Base-by-base conservation (phyloP, 306 rosid species). In the Fagus crenata region DNA sequence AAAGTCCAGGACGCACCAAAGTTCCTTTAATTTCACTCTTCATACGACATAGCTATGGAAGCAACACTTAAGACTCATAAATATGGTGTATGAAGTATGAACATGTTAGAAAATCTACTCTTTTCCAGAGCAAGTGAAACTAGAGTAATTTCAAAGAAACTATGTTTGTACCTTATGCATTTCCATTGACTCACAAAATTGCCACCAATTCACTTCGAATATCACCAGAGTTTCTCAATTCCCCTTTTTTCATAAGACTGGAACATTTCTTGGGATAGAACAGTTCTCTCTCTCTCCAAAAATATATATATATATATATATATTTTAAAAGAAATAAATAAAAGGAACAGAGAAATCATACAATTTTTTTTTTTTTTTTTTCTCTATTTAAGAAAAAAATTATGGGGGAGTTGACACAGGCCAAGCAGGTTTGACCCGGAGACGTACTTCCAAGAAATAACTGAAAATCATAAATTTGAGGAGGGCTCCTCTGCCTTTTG, bases 401-500 rank as follows among this genome's bases (percentile, higher is more conserved):
- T 6, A 75, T 13, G 60, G 49, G 49, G 14, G 22, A 9, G 64
- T 31, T n/a, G 72, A 75, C 49, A 3, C 0, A 17, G 77, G 58
- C 67, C 55, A 60, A 67, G 85, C 32, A 53, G 64, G 59, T 78
- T 82, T 73, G 82, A 53, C 63, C 37, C 28, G 42, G 31, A 1
- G 42, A 68, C 75, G 37, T 31, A 69, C 78, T 70, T 54, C 49
- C 31, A 58, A 84, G 39, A 64, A 73, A 14, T 53, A 71, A 51
- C 37, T 74, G 84, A 74, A 17, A 49, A 74, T 78, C 71, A 73
- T 64, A 75, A 74, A 81, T 80, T 80, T 51, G 83, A 37, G 72
- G 75, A 49, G 64, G 63, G 74, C 43, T 88, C 84, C 76, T 88
- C 85, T 22, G 79, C 77, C 90, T 81, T 92, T 63, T 78, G 92